Evolutionary conservation across 768 basidiomycete species (phyloP), one percentile per base, ranked within the genome.

Genomic region (Podaxis rugospora): DNA sequence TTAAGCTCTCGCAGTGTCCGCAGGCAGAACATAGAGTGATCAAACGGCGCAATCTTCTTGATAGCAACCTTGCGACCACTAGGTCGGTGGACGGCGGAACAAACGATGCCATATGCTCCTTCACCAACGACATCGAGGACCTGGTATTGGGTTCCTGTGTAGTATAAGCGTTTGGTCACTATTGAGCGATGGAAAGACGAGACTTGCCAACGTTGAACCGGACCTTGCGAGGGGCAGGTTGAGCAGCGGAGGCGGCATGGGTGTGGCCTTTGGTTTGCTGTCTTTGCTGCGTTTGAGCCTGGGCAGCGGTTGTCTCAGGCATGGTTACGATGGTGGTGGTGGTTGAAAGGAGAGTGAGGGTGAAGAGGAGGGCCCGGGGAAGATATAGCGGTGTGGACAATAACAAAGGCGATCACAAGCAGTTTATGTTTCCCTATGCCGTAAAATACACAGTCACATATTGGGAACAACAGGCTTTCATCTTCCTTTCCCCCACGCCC

Each of bases 11-110:
- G 85, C 53, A 95, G 79, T n/a, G 94, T 96, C 53, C 89, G 80
- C 71, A 95, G 80, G 70, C 92, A 93, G 76, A 95, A 95, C 92
- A 96, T 93, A 61, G 93, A 88, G 70, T 95, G 94, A 71, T 96
- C 95, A 66, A 96, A 97, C 4, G 94, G 94, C 0, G 90, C 87
- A 75, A 97, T 94, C 77, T 92, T 92, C 82, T 97, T 97, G 80
- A 97, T 95, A 57, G 95, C 95, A 63, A 98, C 96, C 73, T 93
- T 93, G 62, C 92, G 89, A 55, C 88, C 87, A 55, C 90, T 92
- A 1, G 93, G 88, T 63, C 85, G 73, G 71, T 98, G 95, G 2
- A 95, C 78, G 4, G 95, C 95, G 23, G 95, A 95, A 74, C 92
- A 94, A 62, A 98, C 95, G 69, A 96, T 91, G 54, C 96, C 96